These are phyloP conservation scores for Periconia sp. DNA, from an alignment of 2,329 filamentous ascomycete species.

Conservation along the genomic window DNA sequence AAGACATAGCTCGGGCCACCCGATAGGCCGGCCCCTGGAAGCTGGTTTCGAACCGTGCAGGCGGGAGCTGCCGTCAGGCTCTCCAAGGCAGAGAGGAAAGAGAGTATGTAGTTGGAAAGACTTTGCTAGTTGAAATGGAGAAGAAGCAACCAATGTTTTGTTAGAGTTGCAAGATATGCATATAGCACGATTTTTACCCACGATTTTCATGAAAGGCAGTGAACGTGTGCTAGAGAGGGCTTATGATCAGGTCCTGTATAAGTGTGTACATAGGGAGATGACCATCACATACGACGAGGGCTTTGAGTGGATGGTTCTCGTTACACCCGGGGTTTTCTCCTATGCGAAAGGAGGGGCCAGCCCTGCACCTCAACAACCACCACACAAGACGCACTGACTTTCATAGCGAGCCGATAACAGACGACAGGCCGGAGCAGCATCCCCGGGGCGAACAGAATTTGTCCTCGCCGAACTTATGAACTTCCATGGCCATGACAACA, in stretches of 20 bases:
- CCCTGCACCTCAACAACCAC: conserved; percentile 14
- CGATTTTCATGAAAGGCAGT: conserved; percentile 12
- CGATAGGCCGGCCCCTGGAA: conserved; percentile 9
- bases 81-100: neutral
- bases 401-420: conserved; percentile 1
- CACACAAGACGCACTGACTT: conserved; percentile 7
- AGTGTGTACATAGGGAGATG: no score
- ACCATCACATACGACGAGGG: conserved; percentile 8
- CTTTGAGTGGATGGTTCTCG: no score
- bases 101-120: neutral
- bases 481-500: conserved; percentile 17
- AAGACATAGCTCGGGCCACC: conserved; percentile 13
- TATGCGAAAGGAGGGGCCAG: conserved; percentile 1
- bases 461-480: neutral
- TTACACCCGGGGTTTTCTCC: no score
- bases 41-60: neutral
- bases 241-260: conserved; percentile 14
- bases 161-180: neutral
- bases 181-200: no score
- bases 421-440: conserved; percentile 1
- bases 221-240: no score
- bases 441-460: conserved; percentile 13
- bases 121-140: neutral
- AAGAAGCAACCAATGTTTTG: neutral
- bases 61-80: neutral